Conservation (phyloP, 2,329 filamentous ascomycete genomes). For the Xylaria sp. region DNA sequence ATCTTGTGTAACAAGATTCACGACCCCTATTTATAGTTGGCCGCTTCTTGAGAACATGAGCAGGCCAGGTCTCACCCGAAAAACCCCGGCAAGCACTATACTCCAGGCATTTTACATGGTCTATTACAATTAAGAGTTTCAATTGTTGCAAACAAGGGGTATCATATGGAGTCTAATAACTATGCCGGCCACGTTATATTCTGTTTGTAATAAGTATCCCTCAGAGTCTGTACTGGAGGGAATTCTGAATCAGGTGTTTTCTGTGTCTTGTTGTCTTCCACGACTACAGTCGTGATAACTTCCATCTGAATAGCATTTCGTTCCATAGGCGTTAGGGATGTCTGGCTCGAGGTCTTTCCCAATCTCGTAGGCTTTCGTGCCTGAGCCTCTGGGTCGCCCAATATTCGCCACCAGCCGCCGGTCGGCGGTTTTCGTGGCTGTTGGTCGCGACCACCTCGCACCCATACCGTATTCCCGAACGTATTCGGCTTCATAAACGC, state of each 20-base stretch:
- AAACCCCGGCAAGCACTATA: not conserved
- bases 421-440: conserved; percentile 34
- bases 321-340: conserved; percentile 40
- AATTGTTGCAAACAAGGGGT: conserved; percentile 19
- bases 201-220: conserved; percentile 19
- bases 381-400: conserved; percentile 37
- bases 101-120: not conserved
- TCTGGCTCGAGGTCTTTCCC: conserved; percentile 42
- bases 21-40: not conserved
- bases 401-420: conserved; percentile 38
- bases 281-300: conserved; percentile 47
- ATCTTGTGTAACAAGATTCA: not conserved
- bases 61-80: not conserved
- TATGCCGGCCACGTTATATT: conserved; percentile 4
- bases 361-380: conserved; percentile 22
- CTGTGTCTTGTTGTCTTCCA: conserved; percentile 41
- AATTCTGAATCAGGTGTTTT: conserved; percentile 7
- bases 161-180: conserved; percentile 16
- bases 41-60: not conserved
- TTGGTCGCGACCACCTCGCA: conserved; percentile 42
- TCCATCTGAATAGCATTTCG: conserved; percentile 49
- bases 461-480: conserved; percentile 50
- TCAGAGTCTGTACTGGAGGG: conserved; percentile 13
- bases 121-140: not conserved
- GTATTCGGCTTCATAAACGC: conserved; percentile 55